Evolutionary conservation across 441 rosid genomes (phyloP).

Genomic region (Euphorbia celastroides): DNA sequence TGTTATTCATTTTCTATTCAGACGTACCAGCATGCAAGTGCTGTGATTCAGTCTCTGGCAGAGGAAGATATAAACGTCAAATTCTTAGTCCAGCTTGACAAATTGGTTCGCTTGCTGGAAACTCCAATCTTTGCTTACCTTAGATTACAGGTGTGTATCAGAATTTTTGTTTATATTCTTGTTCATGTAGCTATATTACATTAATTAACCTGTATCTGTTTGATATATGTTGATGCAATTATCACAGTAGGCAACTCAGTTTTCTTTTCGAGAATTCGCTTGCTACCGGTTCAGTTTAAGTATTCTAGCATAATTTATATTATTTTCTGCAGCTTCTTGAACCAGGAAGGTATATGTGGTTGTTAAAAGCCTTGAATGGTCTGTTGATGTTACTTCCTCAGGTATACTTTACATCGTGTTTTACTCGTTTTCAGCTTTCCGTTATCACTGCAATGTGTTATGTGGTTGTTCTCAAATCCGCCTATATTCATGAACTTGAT

Average conservation of each 20-base stretch:
- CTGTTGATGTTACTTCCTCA: constrained; percentile 99
- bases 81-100: constrained; percentile 98
- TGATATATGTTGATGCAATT: neutral
- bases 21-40: constrained; percentile 96
- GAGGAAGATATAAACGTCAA: constrained; percentile 97
- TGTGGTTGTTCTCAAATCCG: neutral
- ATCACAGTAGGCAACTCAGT: neutral
- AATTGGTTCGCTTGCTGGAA: constrained; percentile 91
- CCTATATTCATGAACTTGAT: neutral
- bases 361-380: constrained; percentile 89
- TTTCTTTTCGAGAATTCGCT: constrained; percentile 2
- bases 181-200: neutral
- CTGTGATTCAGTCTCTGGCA: constrained; percentile 83
- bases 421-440: neutral
- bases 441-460: neutral
- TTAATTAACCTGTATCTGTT: neutral
- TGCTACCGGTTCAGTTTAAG: neutral
- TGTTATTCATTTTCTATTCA: constrained; percentile 25
- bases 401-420: constrained; percentile 33
- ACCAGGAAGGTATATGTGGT: constrained; percentile 85
- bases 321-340: constrained; percentile 75
- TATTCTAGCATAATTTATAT: neutral
- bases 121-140: constrained; percentile 98
- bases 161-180: neutral
- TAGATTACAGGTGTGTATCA: constrained; percentile 82